Evolutionary conservation across 1,284 basidiomycete genomes (phyloP).

Genomic region (Rugosomyces carneus): DNA sequence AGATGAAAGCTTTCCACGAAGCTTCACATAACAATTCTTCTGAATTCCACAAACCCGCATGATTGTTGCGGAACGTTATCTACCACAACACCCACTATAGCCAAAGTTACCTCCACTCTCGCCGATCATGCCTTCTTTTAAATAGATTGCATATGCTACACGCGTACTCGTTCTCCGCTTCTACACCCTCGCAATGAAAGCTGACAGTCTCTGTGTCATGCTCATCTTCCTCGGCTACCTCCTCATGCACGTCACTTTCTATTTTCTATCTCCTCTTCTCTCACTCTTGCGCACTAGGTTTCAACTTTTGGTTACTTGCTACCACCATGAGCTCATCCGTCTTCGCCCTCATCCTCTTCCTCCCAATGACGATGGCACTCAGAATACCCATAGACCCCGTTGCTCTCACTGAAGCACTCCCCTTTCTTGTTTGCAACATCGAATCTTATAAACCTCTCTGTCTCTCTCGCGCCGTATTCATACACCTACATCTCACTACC

Average conservation of each 20-base stretch:
- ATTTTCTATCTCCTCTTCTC: conserved; percentile 27
- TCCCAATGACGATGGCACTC: conserved; percentile 80
- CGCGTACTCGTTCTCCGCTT: conserved; percentile 79
- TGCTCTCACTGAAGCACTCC: conserved; percentile 89
- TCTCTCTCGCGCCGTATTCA: conserved; percentile 86
- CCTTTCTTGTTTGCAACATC: conserved; percentile 96
- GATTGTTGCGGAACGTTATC: too few relatives aligned
- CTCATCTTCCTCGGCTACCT: conserved; percentile 94
- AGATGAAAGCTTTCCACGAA: too few relatives aligned
- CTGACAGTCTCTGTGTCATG: conserved; percentile 93
- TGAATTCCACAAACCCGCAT: too few relatives aligned
- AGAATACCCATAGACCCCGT: conserved; percentile 90
- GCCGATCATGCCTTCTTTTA: too few relatives aligned
- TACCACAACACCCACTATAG: too few relatives aligned
- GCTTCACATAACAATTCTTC: too few relatives aligned
- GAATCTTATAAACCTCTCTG: conserved; percentile 97
- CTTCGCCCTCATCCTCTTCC: conserved; percentile 83
- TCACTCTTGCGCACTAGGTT: conserved; percentile 82
- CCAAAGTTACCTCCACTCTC: too few relatives aligned
- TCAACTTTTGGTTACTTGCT: conserved; percentile 84
- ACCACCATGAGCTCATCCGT: conserved; percentile 83
- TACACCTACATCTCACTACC: conserved; percentile 69
- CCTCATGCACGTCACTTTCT: conserved; percentile 92
- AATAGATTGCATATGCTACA: conserved; percentile 84
- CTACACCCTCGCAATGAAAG: conserved; percentile 84